Base-by-base conservation (phyloP, 2,329 filamentous ascomycete genomes). In the Davidsoniella eucalypti region DNA sequence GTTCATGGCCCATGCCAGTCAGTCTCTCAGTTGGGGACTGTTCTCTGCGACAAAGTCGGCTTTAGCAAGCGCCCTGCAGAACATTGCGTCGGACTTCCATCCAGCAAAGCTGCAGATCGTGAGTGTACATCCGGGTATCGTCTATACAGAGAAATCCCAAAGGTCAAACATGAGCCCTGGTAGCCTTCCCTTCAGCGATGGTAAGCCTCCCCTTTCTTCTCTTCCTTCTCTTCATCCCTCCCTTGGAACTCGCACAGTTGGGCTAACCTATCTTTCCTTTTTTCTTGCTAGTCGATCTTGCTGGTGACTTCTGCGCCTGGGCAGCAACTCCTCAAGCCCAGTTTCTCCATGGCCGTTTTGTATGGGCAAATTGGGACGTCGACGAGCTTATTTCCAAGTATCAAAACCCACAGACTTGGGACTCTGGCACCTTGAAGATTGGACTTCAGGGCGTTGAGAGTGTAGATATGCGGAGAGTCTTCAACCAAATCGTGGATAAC, bases 321-420 rank as follows among this genome's bases (percentile, higher is more conserved):
- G 56, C 62, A 1, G 61, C 66, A 1, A 61, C 59, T 6, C 51
- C 57, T 0, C 63, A 68, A 52, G 66, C 67, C 2, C 52, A 50
- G 6, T 67, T 68, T 47, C 53, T 69, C 21, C 65, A 64, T 42
- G 63, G 63, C 4, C 65, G 64, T 25, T 64, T 64, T 36, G 58
- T 66, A 3, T 65, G 62, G 60, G 58, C 62, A 5, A 60, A 61
- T n/a, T 70, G 67, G 67, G 67, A 70, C 54, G 60, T 67, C 1
- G 58, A 56, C 17, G 55, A 57, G 41, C 37, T 57, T 14, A 44
- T 50, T 25, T 25, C 43, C 1, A 52, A 45, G 7, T 12, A 33
- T 12, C 44, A 46, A 12, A 4, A 17, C 3, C 10, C 14, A 2
- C 29, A 47, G 2, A 8, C 4, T 29, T 14, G 29, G 4, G 26